A percentile compares a stretch with the other conserved stretches of the same genome.
Evolutionary conservation across 306 rosid species (phyloP).

Genomic region (Lupinus albus): DNA sequence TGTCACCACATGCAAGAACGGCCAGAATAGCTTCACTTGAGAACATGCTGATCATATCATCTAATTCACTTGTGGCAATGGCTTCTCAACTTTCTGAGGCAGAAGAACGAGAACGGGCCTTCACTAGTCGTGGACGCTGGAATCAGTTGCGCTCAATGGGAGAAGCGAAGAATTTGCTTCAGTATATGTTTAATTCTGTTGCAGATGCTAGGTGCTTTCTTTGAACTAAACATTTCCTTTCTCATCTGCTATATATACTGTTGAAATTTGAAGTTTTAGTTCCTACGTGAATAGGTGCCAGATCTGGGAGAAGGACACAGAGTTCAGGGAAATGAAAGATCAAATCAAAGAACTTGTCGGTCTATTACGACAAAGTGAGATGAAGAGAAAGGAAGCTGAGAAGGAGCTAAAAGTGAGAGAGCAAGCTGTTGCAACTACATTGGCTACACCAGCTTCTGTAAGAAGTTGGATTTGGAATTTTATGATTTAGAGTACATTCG

Average conservation of each 20-base stretch:
- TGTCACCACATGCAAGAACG: constrained; percentile 98
- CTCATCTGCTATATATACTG: constrained; percentile 22
- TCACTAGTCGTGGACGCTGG: constrained; percentile 97
- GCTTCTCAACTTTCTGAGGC: constrained; percentile 99
- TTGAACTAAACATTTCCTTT: constrained; percentile 18
- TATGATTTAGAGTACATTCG: constrained; percentile 20
- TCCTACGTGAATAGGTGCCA: constrained; percentile 70
- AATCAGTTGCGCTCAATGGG: constrained; percentile 98
- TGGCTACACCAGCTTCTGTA: constrained; percentile 81
- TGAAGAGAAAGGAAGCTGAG: constrained; percentile 87
- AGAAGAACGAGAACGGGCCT: constrained; percentile 97
- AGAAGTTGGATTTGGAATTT: constrained; percentile 43
- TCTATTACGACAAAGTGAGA: constrained; percentile 92
- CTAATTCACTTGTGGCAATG: constrained; percentile 98
- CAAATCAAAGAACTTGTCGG: constrained; percentile 96
- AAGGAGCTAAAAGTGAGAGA: constrained; percentile 91
- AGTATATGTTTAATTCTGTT: constrained; percentile 87
- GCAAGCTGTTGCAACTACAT: constrained; percentile 66
- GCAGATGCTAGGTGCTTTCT: constrained; percentile 81
- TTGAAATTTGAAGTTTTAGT: constrained; percentile 40
- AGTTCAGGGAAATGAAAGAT: constrained; percentile 96
- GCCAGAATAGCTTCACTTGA: constrained; percentile 93
- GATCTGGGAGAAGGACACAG: constrained; percentile 91
- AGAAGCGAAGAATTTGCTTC: constrained; percentile 95
- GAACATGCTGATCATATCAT: constrained; percentile 89